Evolutionary conservation across 1,139 yeast genomes (phyloP), one percentile per base, ranked within the genome.

Genomic region (Nakaseomyces uthaithaninus): DNA sequence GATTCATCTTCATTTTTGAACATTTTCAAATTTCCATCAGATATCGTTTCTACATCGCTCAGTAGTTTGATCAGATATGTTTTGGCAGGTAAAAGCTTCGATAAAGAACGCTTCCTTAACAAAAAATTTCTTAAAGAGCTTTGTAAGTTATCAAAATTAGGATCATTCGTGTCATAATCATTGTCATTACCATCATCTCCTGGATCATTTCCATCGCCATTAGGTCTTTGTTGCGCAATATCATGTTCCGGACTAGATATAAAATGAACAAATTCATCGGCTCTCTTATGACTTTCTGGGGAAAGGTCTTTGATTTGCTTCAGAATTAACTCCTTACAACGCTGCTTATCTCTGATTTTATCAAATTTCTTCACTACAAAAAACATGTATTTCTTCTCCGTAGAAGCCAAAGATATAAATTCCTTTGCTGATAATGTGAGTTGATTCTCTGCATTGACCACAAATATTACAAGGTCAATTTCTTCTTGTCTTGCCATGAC

Each of bases 401-500:
- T 80, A 1, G 95, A 91, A 2, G 96, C 95, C 31, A 86, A 77
- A 3, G 91, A 72, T 42, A 93, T 85, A 54, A 93, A 93, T 55
- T 93, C 98, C 53, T 86, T 83, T 1, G 97, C 97, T 0, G 95
- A 84, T 40, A 86, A 68, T 0, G 99, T 93, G 55, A 93, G 83
- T 59, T 91, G 97, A 54, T 93, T 93, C 56, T 89, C 97, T 0
- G 98, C 94, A 58, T 83, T 84, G 4, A 93, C 95, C 4, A 93
- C 98, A 66, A 93, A 93, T 0, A 93, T 91, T 7, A 93, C 95
- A 52, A 93, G 69, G 59, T 93, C 99, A 50, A 93, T 93, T 57
- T 93, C 98, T 56, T 93, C 98, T 63, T 93, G 98, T 46, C 97
- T 75, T 3, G 96, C 82, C 60, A 89, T 89, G 0, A 93, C 89